A percentile compares a stretch with the other conserved stretches of the same genome.
Evolutionary conservation across 495 filamentous ascomycete genomes (phyloP).

Genomic region (Penicillium manginii): DNA sequence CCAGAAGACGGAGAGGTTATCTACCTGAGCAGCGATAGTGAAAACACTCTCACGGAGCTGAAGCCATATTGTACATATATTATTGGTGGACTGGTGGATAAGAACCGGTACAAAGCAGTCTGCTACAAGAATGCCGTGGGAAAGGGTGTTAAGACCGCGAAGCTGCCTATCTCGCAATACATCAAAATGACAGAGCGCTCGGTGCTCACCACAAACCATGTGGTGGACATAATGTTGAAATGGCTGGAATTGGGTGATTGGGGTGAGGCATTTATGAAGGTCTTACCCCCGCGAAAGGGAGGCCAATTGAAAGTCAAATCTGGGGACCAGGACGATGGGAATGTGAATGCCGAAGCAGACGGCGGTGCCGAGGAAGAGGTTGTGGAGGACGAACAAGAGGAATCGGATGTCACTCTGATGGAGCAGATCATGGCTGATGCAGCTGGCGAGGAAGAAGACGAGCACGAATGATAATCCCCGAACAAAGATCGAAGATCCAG

Average conservation of each 20-base stretch:
- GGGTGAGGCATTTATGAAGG: slow-evolving; percentile 83
- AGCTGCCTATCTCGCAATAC: slow-evolving; percentile 88
- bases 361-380: slow-evolving; percentile 33
- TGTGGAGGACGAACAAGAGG: slow-evolving; percentile 12
- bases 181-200: slow-evolving; percentile 83
- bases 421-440: not conserved
- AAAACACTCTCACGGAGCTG: slow-evolving; percentile 75
- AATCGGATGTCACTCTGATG: not conserved
- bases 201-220: slow-evolving; percentile 91
- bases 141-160: slow-evolving; percentile 80
- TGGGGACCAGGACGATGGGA: slow-evolving; percentile 22
- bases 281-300: slow-evolving; percentile 85
- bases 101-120: slow-evolving; percentile 90
- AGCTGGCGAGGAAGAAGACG: not conserved
- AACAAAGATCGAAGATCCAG: not conserved
- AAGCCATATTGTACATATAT: slow-evolving; percentile 89
- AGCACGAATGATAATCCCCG: slow-evolving; percentile 1
- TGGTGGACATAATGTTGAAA: slow-evolving; percentile 91
- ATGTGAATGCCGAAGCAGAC: slow-evolving; percentile 32
- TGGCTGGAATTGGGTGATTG: slow-evolving; percentile 91
- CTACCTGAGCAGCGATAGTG: slow-evolving; percentile 87
- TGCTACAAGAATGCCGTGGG: slow-evolving; percentile 83
- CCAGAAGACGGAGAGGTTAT: slow-evolving; percentile 64
- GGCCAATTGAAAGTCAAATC: slow-evolving; percentile 53
- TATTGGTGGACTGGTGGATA: slow-evolving; percentile 92